Evolutionary conservation across 176 grass and related monocot species (phyloP), one percentile per base, ranked within the genome.

Genomic region (Triticum monococcum): DNA sequence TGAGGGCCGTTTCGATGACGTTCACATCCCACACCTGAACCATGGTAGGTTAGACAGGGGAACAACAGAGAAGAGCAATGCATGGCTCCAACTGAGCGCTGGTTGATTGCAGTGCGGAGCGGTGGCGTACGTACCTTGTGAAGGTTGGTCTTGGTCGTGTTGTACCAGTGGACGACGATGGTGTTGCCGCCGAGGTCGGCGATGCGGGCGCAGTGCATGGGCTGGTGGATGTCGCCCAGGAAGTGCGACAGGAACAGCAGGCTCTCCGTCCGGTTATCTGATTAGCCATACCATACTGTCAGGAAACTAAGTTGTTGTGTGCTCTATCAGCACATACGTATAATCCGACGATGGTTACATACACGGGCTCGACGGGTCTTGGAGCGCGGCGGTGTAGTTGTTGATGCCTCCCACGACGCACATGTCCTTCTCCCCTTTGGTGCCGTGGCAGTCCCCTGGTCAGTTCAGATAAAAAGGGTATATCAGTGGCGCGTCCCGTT

Each of bases 21-120:
- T 68, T 87, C 35, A 89, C 83, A 81, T 98, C 95, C 95, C 95
- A 98, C 11, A 93, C 95, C 93, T 95, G 81, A 40, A 86, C n/a
- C 61, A 12, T 64, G 61, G 10, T 64, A 12, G 1, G 40, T 74
- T 46, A 45, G 11, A 46, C 12, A 28, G 48, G 41, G 24, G 12
- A 45, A 3, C 9, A 45, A 3, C 12, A 14, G 16, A 40, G 41
- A 23, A 24, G 24, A 66, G 7, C 10, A 3, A 12, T 46, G 28
- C 13, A 9, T n/a, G 72, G 38, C 1, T 43, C 41, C 41, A 43
- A 5, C 12, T 16, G 10, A 45, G 41, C 10, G 10, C 41, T 16
- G 3, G 14, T 52, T 52, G 48, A 52, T 52, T 52, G 48, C 48
- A 5, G 14, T 17, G 48, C 14, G 48, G 3, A 46, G 43, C 43